Evolutionary conservation across 2,329 filamentous ascomycete genomes (phyloP), one percentile per base, ranked within the genome.

Genomic region (Aureobasidium sp.): DNA sequence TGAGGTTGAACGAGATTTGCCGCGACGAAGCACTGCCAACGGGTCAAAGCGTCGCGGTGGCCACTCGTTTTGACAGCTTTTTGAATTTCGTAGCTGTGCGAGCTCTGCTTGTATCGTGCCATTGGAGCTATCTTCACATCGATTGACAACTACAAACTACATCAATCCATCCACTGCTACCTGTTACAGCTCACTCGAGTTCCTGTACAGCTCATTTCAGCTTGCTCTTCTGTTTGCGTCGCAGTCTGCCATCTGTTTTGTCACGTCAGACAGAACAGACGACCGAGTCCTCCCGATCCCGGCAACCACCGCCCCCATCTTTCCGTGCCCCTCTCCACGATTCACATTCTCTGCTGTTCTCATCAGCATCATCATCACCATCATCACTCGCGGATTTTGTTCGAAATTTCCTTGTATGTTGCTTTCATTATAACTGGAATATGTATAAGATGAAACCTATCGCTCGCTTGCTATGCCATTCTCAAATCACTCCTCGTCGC

Each of bases 1-100:
- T 51, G 48, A 51, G 48, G 48, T 51, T 51, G 48, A 51, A 51
- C 48, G 48, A 51, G 37, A 51, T 41, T 41, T 41, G 48, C 48
- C 47, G 37, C 48, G 37, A 19, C 45, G 45, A 49, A 49, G 45
- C 45, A 49, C 48, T 51, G 32, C 22, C 34, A 49, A n/a, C 17
- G 25, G 37, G 48, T 34, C 48, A 17, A 19, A 32, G 48, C 37
- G 37, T 14, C 48, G n/a, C 22, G 8, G 16, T 37, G 48, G 48
- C 32, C 48, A 51, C 35, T 14, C 19, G 12, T 51, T 51, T 40
- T 51, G 48, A n/a, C 48, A 40, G 35, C 35, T 51, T 32, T 51
- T 41, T 51, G 48, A 51, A 51, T 51, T 51, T 51, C 27, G 48
- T 25, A 40, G 48, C 37, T 51, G 12, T 24, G 16, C 8, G 30